phyloP scores from a whole-genome alignment of 306 rosid genomes.

The Carpinus fangiana region DNA sequence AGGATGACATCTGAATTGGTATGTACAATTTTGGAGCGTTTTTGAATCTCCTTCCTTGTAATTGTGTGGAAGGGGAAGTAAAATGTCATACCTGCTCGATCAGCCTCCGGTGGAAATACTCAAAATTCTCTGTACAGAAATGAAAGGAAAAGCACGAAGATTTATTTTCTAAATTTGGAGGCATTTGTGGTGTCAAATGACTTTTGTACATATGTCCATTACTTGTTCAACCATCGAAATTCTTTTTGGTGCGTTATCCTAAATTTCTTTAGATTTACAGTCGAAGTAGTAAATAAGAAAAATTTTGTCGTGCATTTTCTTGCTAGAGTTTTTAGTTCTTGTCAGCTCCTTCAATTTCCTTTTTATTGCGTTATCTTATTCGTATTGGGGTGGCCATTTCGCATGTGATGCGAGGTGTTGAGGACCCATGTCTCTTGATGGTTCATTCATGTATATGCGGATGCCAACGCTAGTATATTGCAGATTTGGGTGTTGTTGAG shows the following conservation, averaged over 20 bases:
- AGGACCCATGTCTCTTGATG: not conserved
- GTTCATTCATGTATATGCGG: not conserved
- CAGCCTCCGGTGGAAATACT: constrained; percentile 20
- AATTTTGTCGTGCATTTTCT: not conserved
- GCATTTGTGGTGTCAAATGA: constrained; percentile 42
- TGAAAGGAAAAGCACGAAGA: constrained; percentile 34
- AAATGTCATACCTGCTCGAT: not conserved
- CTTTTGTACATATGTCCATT: constrained; percentile 31
- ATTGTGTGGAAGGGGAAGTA: constrained; percentile 12
- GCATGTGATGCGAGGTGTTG: not conserved
- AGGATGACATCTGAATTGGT: constrained; percentile 12
- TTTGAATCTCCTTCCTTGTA: not conserved
- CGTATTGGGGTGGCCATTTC: not conserved
- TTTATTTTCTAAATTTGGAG: constrained; percentile 28
- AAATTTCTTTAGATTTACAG: not conserved
- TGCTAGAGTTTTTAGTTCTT: not conserved
- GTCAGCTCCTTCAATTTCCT: too few relatives aligned
- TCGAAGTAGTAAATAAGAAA: not conserved
- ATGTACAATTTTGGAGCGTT: constrained; percentile 12
- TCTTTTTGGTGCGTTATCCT: not conserved
- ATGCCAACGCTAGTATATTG: not conserved
- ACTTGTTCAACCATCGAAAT: constrained; percentile 19
- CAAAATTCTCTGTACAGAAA: constrained; percentile 39
- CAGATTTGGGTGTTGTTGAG: too few relatives aligned
- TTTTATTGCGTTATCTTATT: too few relatives aligned